Evolutionary conservation across 2,329 filamentous ascomycete species (phyloP).

Genomic region (Chaetomiaceae sp.): DNA sequence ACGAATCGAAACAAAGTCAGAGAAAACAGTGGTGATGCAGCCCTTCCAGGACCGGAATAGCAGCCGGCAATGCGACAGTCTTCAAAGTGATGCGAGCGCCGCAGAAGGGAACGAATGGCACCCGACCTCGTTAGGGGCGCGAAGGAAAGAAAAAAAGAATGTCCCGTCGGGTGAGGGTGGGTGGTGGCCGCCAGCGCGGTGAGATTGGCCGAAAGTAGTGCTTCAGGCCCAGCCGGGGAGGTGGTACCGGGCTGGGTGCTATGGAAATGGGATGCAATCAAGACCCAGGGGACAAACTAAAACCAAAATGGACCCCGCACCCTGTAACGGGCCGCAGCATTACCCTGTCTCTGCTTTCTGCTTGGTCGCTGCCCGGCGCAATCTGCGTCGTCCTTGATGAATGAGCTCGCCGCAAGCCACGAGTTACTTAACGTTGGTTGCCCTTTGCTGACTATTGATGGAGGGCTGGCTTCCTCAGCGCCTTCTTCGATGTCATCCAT

Average conservation of each 20-base stretch:
- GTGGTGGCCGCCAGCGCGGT: conserved; percentile 6
- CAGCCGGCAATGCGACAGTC: conserved; percentile 6
- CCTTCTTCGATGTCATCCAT: too few relatives aligned
- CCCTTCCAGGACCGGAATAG: neutral
- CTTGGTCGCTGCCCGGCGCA: too few relatives aligned
- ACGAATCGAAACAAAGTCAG: conserved; percentile 5
- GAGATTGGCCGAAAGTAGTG: conserved; percentile 23
- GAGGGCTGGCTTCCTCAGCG: too few relatives aligned
- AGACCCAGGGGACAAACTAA: conserved; percentile 16
- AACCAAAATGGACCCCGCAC: conserved; percentile 6
- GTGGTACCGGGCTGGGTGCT: conserved; percentile 10
- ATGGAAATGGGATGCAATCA: conserved; percentile 6
- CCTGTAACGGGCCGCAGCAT: neutral
- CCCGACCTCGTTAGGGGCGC: conserved; percentile 17
- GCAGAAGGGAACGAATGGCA: conserved; percentile 8
- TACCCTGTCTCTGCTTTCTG: too few relatives aligned
- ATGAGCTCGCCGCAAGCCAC: too few relatives aligned
- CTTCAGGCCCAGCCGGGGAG: conserved; percentile 9
- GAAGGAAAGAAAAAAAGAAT: conserved; percentile 18
- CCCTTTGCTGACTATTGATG: too few relatives aligned
- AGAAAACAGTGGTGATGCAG: neutral
- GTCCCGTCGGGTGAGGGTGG: conserved; percentile 8
- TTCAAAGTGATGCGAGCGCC: conserved; percentile 9
- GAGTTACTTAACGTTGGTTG: too few relatives aligned
- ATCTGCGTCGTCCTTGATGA: too few relatives aligned